Base-by-base conservation (phyloP, 345 rosid genomes). In the Turnera subulata region DNA sequence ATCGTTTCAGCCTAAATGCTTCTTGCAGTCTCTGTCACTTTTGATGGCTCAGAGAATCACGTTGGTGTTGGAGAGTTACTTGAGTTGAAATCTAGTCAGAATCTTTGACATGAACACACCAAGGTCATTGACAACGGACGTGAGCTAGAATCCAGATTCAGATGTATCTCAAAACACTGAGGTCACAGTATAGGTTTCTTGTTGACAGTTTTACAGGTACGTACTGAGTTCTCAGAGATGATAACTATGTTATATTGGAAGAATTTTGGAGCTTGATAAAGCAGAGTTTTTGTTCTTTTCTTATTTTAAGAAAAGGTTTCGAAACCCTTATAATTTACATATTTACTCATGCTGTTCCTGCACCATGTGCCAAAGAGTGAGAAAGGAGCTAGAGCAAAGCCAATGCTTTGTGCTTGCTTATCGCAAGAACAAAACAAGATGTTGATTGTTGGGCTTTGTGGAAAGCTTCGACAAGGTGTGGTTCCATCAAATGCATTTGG, bases 171-270 rank as follows among this genome's bases (percentile, higher is more conserved):
- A 85, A 75, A 80, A 62, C 63, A 84, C 96, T 55, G 99, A 69
- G 99, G 96, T 66, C 89, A 87, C 56, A 85, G 90, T 72, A 87
- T 93, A 60, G 89, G 96, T 51, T 85, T 84, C 72, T 85, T 97
- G 35, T 81, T 93, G 84, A 85, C 97, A 39, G 97, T 93, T 70
- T 73, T 93, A 69, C 99, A 93, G 99, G 99, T 79, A 67, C 29
- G 66, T 61, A 50, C 23, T 51, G 55, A 46, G 45, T 11, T 67
- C 22, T 10, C 32, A 52, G 13, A 46, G 14, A 33, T 46, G 12
- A 23, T 45, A 49, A 49, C 1, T 3, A 6, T 43, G 47, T 45
- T 52, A 13, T 5, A 32, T 26, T 7, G 8, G n/a, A 14, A 14
- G 22, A 21, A 19, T 44, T 43, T 17, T 6, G 2, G 19, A n/a